A percentile compares a stretch with the other conserved stretches of the same genome.
Conservation (phyloP, 768 basidiomycete genomes). For the Lactarius tabidus region DNA sequence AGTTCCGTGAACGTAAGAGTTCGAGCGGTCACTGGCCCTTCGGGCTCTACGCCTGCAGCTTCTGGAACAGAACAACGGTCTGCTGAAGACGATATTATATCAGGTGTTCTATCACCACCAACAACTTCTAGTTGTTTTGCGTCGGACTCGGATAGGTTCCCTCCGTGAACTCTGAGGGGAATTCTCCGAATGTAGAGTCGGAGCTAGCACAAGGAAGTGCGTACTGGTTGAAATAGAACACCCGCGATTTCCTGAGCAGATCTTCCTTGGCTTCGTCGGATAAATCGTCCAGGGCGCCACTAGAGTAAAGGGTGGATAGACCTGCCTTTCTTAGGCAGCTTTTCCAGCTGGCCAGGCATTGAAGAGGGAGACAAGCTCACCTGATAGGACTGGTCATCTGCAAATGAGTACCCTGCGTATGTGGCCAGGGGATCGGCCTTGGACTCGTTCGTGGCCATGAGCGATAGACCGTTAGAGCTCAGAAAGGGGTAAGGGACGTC, state of each 20-base stretch:
- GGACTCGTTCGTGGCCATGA: neutral
- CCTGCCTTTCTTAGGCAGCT: conserved; percentile 51
- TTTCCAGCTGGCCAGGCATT: neutral
- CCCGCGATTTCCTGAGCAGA: conserved; percentile 48
- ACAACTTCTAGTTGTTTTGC: conserved; percentile 15
- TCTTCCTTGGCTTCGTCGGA: conserved; percentile 43
- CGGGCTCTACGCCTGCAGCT: neutral
- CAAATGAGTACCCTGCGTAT: conserved; percentile 44
- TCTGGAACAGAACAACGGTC: conserved; percentile 3
- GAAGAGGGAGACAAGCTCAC: conserved; percentile 34
- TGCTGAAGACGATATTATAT: neutral
- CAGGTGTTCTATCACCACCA: neutral
- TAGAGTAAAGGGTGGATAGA: conserved; percentile 50
- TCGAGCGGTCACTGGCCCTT: conserved; percentile 28
- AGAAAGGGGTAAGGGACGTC: neutral
- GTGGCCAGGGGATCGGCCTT: conserved; percentile 2
- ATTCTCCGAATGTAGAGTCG: neutral
- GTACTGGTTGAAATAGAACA: conserved; percentile 73
- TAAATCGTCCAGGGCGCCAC: conserved; percentile 36
- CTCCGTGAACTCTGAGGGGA: conserved; percentile 10
- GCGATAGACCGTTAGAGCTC: neutral
- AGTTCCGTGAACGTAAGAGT: conserved; percentile 63
- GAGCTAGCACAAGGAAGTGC: conserved; percentile 11
- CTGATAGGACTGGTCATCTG: conserved; percentile 55
- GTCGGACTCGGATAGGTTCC: conserved; percentile 12